Evolutionary conservation across 1,284 basidiomycete species (phyloP).

Genomic region (Ganoderma resinaceum): DNA sequence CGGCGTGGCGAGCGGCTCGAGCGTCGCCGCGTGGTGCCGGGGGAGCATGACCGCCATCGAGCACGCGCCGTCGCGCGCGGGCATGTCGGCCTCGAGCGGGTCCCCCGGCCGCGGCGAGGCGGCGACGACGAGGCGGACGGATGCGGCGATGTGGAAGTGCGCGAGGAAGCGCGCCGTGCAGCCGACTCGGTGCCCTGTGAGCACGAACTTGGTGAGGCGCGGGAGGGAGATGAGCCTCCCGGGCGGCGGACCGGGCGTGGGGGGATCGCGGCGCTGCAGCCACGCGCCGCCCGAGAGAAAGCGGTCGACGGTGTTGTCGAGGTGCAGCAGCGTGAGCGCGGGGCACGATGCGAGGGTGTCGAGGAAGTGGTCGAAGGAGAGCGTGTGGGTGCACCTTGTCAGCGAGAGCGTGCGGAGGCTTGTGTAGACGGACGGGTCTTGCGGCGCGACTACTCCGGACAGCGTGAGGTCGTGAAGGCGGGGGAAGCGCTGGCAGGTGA

Average conservation of each 20-base stretch:
- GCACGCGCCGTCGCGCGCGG: not conserved
- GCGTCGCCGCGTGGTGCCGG: too few relatives aligned
- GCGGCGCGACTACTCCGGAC: not conserved
- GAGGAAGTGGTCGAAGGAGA: not conserved
- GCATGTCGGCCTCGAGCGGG: not conserved
- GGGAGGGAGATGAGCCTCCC: not conserved
- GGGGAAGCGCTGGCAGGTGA: not conserved
- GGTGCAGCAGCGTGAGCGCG: not conserved
- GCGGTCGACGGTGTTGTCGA: not conserved
- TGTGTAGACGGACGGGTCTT: not conserved
- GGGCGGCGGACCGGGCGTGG: too few relatives aligned
- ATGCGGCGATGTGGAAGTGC: not conserved
- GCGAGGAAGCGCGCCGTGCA: not conserved
- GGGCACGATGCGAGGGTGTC: not conserved
- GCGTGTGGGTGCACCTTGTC: not conserved
- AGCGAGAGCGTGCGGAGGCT: not conserved
- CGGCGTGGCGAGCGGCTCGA: too few relatives aligned
- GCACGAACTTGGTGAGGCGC: not conserved
- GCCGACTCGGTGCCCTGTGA: not conserved
- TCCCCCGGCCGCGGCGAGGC: not conserved
- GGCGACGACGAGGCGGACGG: not conserved
- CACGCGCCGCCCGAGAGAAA: not conserved
- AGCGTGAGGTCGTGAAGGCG: not conserved
- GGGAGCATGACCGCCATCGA: not conserved
- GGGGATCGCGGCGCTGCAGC: not conserved